Evolutionary conservation across 768 basidiomycete genomes (phyloP), one percentile per base, ranked within the genome.

Genomic region (Pulveroboletus ravenelii): DNA sequence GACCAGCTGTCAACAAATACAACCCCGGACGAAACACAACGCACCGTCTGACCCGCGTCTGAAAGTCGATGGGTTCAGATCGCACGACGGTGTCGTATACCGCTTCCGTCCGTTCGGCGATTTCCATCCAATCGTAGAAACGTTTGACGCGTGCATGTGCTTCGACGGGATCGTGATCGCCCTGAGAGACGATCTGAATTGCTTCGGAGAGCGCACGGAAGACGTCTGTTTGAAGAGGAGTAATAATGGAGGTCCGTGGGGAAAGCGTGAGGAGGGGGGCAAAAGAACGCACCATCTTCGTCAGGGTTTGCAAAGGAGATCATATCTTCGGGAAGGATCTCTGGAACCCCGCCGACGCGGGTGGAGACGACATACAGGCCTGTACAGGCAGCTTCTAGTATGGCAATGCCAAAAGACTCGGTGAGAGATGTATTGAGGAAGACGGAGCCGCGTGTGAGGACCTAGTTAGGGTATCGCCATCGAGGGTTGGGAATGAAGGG

Each of bases 341-440:
- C 96, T 0, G 95, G 92, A 0, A 97, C 90, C 1, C 96, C 96
- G 0, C 96, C 96, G 0, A 97, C 95, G 39, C 84, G 82, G 0
- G 96, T 98, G 37, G 86, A 86, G 43, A 98, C 95, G 44, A 97
- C 87, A 62, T 95, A 95, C 14, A 97, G 76, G 1, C 96, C 95
- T 0, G 92, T 84, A 56, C 90, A 94, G 0, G 96, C 96, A 0
- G 95, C 96, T 72, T 99, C 96, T 38, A 99, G 78, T 56, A 95
- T 93, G n/a, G 89, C 90, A 56, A 95, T 98, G 0, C 96, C 95
- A 58, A 98, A 99, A 0, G 96, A 81, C 65, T 98, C 96, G 1
- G 95, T 98, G 23, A 98, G 77, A 0, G 93, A 94, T 0, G 96
- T 94, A 62, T 94, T 96, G 74, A 99, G 76, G 70, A 87, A 99